Base-by-base conservation (phyloP, 441 rosid species). In the Macaranga tanarius region DNA sequence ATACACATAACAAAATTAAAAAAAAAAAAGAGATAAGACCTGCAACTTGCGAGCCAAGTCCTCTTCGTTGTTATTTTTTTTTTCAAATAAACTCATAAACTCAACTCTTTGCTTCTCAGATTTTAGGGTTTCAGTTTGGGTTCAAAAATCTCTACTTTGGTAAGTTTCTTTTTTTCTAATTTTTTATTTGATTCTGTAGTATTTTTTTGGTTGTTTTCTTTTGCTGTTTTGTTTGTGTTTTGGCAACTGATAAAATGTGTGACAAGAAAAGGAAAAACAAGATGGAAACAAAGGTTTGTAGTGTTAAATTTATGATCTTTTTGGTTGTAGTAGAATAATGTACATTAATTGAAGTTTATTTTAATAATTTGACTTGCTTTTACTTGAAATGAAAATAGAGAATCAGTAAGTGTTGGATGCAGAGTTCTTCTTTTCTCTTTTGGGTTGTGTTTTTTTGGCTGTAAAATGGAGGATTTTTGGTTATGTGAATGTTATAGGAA, bases 41-140 rank as follows among this genome's bases (percentile, higher is more conserved):
- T 28, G 58, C 63, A 58, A 50, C 68, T 55, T 16, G 75, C 52
- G 56, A 64, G 63, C 63, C 63, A 55, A 55, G 51, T 42, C 48
- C 75, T 38, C 38, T 20, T 15, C 72, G 38, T n/a, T n/a, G n/a
- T n/a, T n/a, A n/a, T n/a, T n/a, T n/a, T n/a, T n/a, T n/a, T n/a
- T n/a, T 71, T 23, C 65, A 56, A 31, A n/a, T n/a, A n/a, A n/a
- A 22, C 50, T 2, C 20, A 26, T 16, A 26, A 60, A 31, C 34
- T 10, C 69, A 55, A 20, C 59, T 55, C 16, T 50, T 50, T 28
- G 34, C 17, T 54, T 69, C 72, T 5, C 58, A 44, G 67, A 64
- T 50, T 69, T 71, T 76, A 74, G 77, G 83, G 73, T 78, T 78
- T 67, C 72, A 42, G 23, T 28, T 19, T 34, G 71, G 70, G 55